Evolutionary conservation across 768 basidiomycete species (phyloP).

Genomic region (Rossbeevera mucosa): DNA sequence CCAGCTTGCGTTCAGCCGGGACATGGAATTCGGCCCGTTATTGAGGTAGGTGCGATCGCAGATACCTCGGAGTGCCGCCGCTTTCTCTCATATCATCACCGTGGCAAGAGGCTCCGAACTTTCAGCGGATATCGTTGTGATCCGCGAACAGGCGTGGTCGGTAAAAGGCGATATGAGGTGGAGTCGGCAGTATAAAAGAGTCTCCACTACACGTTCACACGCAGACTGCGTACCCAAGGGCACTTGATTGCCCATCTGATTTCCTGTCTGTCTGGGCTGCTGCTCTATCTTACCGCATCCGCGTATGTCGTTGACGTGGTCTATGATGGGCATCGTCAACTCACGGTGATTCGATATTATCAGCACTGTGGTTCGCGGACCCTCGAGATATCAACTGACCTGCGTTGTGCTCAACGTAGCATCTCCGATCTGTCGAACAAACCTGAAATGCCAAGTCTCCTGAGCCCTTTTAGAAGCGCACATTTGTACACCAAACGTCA

Average conservation of each 20-base stretch:
- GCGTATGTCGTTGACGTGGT: background rate
- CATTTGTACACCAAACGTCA: too few relatives aligned
- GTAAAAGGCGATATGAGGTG: background rate
- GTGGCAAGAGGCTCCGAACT: background rate
- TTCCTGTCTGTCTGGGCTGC: background rate
- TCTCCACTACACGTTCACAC: background rate
- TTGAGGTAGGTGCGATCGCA: background rate
- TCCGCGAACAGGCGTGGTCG: background rate
- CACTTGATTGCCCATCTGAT: slow-evolving; percentile 1
- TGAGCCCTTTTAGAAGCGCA: too few relatives aligned
- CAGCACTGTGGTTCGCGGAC: background rate
- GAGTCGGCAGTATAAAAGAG: slow-evolving; percentile 5
- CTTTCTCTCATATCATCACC: background rate
- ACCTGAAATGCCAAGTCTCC: too few relatives aligned
- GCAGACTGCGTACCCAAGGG: background rate
- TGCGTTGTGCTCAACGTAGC: background rate
- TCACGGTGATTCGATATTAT: background rate
- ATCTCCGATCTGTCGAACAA: background rate
- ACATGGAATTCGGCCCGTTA: background rate
- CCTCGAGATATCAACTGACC: background rate
- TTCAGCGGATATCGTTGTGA: background rate
- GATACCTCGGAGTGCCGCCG: background rate
- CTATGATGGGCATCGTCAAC: background rate
- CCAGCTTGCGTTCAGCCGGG: background rate
- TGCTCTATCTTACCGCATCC: background rate